Base-by-base conservation (phyloP, 257 asterid genomes). In the Solanum gracilifrons region DNA sequence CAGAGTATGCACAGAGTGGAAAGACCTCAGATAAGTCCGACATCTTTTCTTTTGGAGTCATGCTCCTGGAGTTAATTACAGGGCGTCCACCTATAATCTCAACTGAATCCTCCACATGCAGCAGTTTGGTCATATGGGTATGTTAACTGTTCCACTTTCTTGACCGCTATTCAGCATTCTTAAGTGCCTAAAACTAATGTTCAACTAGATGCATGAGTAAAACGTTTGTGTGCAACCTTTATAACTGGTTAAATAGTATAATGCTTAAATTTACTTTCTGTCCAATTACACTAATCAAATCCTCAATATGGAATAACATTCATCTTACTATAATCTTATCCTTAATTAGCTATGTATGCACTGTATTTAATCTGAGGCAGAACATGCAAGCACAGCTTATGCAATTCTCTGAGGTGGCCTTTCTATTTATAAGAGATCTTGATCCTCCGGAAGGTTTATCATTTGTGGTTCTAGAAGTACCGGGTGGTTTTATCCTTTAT, bases 31-130 rank as follows among this genome's bases (percentile, higher is more conserved):
- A 89, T 33, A 89, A 87, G 32, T 89, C 91, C 15, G 89, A 89
- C 46, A 87, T 89, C 29, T 89, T 84, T 85, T 89, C 91, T 3
- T 89, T 69, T 15, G 91, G 91, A 13, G 88, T 87, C 32, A 15
- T 87, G 88, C 89, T 89, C 71, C 64, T 87, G 88, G 91, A 89
- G 73, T 80, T 89, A 33, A 89, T 89, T 55, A 89, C 91, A n/a
- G 89, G 88, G 25, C 86, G 73, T 7, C 86, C 25, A 37, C 88
- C 88, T 41, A 68, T 89, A 74, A 23, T 79, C 60, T 51, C 77
- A 36, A 82, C 84, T 36, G 85, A 86, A 51, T 64, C 85, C 18
- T 51, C 85, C 3, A 41, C 71, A 74, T 41, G 80, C 80, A 25
- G 37, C 80, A 82, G 87, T 27, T 82, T 89, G 87, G 90, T 60